These are phyloP conservation scores for Mortierella antarctica DNA, from an alignment of 192 early-diverging fungal species.

Conservation along the genomic window DNA sequence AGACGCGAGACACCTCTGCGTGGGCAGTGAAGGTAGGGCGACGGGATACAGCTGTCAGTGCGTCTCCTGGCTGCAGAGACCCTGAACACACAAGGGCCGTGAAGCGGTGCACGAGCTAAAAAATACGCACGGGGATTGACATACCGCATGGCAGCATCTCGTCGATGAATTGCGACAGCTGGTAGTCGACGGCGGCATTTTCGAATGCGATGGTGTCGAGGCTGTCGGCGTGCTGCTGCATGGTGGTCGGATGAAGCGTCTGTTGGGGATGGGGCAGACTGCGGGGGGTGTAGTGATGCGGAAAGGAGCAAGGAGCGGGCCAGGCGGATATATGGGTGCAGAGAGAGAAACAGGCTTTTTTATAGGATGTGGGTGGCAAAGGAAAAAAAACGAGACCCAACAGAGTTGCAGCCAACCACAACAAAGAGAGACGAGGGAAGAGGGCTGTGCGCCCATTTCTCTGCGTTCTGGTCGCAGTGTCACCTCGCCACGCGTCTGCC, in stretches of 20 bases:
- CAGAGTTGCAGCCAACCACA: neutral
- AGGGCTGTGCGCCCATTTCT: too few relatives aligned
- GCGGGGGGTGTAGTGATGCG: neutral
- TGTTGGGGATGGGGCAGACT: neutral
- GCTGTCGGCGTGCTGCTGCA: slow-evolving; percentile 1
- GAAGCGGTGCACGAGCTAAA: neutral
- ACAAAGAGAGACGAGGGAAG: too few relatives aligned
- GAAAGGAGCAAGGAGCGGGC: neutral
- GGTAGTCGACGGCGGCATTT: slow-evolving; percentile 54
- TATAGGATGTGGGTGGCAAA: neutral
- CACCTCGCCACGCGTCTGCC: too few relatives aligned
- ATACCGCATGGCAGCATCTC: slow-evolving; percentile 54
- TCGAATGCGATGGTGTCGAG: slow-evolving; percentile 52
- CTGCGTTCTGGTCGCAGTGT: too few relatives aligned
- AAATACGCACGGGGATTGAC: neutral
- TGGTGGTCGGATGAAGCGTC: neutral
- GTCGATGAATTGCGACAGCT: slow-evolving; percentile 51
- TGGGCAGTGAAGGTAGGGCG: neutral
- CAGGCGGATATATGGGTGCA: neutral
- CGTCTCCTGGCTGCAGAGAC: neutral
- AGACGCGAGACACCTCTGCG: slow-evolving; percentile 79
- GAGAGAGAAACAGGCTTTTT: neutral
- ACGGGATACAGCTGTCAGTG: neutral
- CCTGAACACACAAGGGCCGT: neutral
- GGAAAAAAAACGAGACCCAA: neutral